Conservation (phyloP, 495 filamentous ascomycete genomes). For the Penicillium argentinense region DNA sequence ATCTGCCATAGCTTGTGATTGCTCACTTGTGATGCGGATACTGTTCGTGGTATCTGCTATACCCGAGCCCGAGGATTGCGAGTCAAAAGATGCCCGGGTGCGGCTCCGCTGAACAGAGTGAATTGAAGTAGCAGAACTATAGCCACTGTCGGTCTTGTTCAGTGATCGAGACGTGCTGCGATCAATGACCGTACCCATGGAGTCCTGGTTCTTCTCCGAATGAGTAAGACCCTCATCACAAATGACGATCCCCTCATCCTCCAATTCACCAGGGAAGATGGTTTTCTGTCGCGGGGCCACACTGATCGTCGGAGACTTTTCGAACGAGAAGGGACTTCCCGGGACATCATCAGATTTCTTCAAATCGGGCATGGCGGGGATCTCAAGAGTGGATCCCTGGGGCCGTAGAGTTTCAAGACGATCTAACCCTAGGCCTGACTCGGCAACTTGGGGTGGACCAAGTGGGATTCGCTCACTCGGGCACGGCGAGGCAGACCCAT, state of each 20-base stretch:
- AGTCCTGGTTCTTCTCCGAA: slow-evolving; percentile 13
- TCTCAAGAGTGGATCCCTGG: slow-evolving; percentile 17
- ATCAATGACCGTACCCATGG: slow-evolving; percentile 3
- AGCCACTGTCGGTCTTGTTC: slow-evolving; percentile 43
- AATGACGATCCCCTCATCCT: slow-evolving; percentile 35
- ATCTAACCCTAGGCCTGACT: slow-evolving; percentile 15
- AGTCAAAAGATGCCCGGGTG: slow-evolving; percentile 29
- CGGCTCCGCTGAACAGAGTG: slow-evolving; percentile 29
- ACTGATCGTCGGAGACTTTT: slow-evolving; percentile 31
- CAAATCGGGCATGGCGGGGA: slow-evolving; percentile 13
- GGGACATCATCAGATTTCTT: slow-evolving; percentile 29
- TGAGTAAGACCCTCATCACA: slow-evolving; percentile 15
- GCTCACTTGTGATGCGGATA: not conserved
- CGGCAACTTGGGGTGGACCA: slow-evolving; percentile 7
- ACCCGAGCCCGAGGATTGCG: slow-evolving; percentile 24
- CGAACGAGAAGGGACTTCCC: slow-evolving; percentile 41
- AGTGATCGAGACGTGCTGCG: slow-evolving; percentile 27
- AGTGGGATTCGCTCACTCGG: slow-evolving; percentile 36
- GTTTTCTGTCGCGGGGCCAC: slow-evolving; percentile 2
- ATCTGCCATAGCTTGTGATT: not conserved
- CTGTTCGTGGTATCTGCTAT: slow-evolving; percentile 12
- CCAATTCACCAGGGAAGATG: slow-evolving; percentile 14
- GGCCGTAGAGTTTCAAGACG: slow-evolving; percentile 10
- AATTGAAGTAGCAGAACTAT: slow-evolving; percentile 40
- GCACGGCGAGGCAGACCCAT: slow-evolving; percentile 45